Percentiles rank a stretch among this genome's conserved stretches.
These are phyloP conservation scores for Verbena officinalis DNA, from an alignment of 257 asterid genomes.

Conservation along the genomic window DNA sequence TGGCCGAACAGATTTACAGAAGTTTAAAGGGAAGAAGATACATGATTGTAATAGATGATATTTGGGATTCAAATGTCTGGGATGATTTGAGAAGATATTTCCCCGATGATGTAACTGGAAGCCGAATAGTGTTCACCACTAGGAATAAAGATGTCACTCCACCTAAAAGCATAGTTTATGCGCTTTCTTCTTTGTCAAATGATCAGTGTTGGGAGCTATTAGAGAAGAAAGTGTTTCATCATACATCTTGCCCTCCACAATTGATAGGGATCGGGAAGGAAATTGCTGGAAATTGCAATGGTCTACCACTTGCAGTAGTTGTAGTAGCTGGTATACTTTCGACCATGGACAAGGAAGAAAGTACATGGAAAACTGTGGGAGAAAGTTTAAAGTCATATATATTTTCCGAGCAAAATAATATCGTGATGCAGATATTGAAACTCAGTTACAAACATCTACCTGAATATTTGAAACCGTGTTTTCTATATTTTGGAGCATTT, in stretches of 20 bases:
- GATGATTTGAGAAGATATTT: conserved; percentile 1
- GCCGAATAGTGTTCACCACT: conserved; percentile 44
- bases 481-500: conserved; percentile 41
- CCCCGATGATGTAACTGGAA: conserved; percentile 34
- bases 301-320: conserved; percentile 47
- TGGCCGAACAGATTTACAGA: conserved; percentile 22
- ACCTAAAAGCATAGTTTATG: not conserved
- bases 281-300: conserved; percentile 34
- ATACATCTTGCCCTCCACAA: conserved; percentile 27
- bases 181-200: conserved; percentile 15
- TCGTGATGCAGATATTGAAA: conserved; percentile 27
- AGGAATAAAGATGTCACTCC: conserved; percentile 26
- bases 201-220: conserved; percentile 42
- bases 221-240: conserved; percentile 32
- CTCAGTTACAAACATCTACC: conserved; percentile 40
- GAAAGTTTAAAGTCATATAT: conserved; percentile 18
- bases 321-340: conserved; percentile 44
- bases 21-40: conserved; percentile 31
- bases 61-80: conserved; percentile 40
- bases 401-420: not conserved
- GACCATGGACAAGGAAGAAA: conserved; percentile 8
- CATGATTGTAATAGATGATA: conserved; percentile 46
- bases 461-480: conserved; percentile 38
- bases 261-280: conserved; percentile 20
- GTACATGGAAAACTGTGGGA: conserved; percentile 32